A percentile compares a stretch with the other conserved stretches of the same genome.
phyloP scores from a whole-genome alignment of 805 yeast species.

The Grigorovia yakushimaensis region DNA sequence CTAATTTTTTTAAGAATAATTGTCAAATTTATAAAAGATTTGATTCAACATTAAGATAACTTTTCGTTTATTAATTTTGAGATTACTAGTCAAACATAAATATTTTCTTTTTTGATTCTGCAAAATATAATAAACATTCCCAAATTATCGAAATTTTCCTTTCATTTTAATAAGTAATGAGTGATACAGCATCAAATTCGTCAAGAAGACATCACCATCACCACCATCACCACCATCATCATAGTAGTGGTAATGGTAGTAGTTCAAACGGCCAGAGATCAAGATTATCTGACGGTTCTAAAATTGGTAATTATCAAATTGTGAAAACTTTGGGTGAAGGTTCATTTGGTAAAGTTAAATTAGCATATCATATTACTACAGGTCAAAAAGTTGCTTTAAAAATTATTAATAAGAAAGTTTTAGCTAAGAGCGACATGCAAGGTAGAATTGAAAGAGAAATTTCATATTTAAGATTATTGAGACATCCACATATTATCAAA shows the following conservation, averaged over 20 bases:
- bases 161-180: not conserved
- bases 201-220: constrained; percentile 5
- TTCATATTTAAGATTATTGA: constrained; percentile 70
- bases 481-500: constrained; percentile 95
- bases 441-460: constrained; percentile 94
- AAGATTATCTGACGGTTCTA: constrained; percentile 27
- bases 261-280: constrained; percentile 7
- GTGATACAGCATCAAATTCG: constrained; percentile 1
- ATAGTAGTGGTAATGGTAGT: constrained; percentile 12
- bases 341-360: constrained; percentile 89
- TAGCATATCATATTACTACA: constrained; percentile 82
- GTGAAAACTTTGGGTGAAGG: constrained; percentile 93
- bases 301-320: constrained; percentile 88
- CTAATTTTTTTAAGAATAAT: too few relatives aligned
- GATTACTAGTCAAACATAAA: too few relatives aligned
- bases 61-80: too few relatives aligned
- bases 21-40: too few relatives aligned
- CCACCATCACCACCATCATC: constrained; percentile 18
- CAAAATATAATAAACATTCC: too few relatives aligned
- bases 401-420: constrained; percentile 82
- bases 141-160: too few relatives aligned
- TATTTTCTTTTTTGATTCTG: too few relatives aligned
- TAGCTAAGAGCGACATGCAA: constrained; percentile 94
- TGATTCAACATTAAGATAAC: too few relatives aligned
- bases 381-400: constrained; percentile 89